These are phyloP conservation scores for Castanea crenata DNA, from an alignment of 306 rosid species.

Conservation along the genomic window DNA sequence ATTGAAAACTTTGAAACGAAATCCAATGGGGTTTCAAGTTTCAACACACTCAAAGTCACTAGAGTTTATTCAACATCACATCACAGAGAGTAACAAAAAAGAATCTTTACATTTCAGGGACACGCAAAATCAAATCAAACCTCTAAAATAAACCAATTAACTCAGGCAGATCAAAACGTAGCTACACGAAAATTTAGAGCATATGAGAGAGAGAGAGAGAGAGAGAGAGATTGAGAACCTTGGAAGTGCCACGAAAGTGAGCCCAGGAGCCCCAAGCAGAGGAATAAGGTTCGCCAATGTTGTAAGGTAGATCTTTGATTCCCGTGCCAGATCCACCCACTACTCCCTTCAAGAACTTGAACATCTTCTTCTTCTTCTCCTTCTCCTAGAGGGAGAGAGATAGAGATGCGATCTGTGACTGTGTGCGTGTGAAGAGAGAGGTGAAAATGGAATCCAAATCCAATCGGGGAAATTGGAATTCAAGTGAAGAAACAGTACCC, in stretches of 20 bases:
- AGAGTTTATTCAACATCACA: too few relatives aligned
- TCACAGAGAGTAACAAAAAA: neutral
- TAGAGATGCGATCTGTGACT: neutral
- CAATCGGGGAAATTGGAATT: neutral
- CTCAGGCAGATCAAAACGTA: neutral
- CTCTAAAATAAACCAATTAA: neutral
- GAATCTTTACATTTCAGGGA: neutral
- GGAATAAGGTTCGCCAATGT: slow-evolving; percentile 77
- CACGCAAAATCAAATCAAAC: neutral
- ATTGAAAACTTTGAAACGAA: neutral
- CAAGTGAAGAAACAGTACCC: too few relatives aligned
- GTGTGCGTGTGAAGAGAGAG: neutral
- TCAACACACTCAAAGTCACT: too few relatives aligned
- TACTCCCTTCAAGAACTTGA: slow-evolving; percentile 86
- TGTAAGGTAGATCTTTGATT: slow-evolving; percentile 90
- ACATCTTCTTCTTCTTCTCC: slow-evolving; percentile 33
- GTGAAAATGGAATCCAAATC: neutral
- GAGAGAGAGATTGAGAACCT: slow-evolving; percentile 37
- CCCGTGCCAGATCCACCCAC: slow-evolving; percentile 96
- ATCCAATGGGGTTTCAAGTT: neutral
- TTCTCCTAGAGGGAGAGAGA: neutral
- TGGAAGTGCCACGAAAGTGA: slow-evolving; percentile 84
- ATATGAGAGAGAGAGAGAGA: too few relatives aligned
- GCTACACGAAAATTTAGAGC: neutral
- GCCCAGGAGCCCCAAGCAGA: slow-evolving; percentile 98